Evolutionary conservation across 257 asterid genomes (phyloP).

Genomic region (Voacanga thouarsii): DNA sequence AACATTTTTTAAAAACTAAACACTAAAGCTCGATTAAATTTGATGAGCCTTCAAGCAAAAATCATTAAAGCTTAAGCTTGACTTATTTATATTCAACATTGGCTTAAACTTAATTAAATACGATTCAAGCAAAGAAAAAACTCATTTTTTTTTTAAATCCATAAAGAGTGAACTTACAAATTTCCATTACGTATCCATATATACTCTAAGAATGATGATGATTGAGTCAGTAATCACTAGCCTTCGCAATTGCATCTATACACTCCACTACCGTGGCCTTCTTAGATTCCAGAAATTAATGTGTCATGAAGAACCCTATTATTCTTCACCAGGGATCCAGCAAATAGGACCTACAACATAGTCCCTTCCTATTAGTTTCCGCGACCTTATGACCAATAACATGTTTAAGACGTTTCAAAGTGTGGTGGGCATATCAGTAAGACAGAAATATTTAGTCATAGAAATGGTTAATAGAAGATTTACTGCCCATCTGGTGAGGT

Average conservation of each 20-base stretch:
- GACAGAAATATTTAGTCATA: not conserved
- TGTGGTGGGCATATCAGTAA: not conserved
- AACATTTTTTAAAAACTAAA: too few species aligned
- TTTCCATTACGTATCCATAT: not conserved
- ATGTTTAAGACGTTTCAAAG: not conserved
- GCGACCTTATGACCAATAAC: not conserved
- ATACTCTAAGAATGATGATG: not conserved
- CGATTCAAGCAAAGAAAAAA: too few species aligned
- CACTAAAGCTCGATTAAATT: not conserved
- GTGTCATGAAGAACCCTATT: slow-evolving; percentile 68
- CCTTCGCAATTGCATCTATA: slow-evolving; percentile 86
- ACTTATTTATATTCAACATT: too few species aligned
- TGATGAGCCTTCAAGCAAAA: too few species aligned
- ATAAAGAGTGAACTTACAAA: not conserved
- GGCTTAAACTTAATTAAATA: too few species aligned
- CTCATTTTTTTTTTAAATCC: too few species aligned
- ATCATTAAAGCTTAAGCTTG: not conserved
- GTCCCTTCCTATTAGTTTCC: not conserved
- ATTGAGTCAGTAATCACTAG: slow-evolving; percentile 20
- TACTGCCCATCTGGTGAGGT: slow-evolving; percentile 99
- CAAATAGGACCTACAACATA: slow-evolving; percentile 63
- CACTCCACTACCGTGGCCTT: slow-evolving; percentile 83
- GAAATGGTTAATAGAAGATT: slow-evolving; percentile 24
- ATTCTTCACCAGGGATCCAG: slow-evolving; percentile 77
- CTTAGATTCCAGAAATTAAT: slow-evolving; percentile 67